These are phyloP conservation scores for Pleurotus djamor DNA, from an alignment of 768 basidiomycete genomes.

Conservation along the genomic window DNA sequence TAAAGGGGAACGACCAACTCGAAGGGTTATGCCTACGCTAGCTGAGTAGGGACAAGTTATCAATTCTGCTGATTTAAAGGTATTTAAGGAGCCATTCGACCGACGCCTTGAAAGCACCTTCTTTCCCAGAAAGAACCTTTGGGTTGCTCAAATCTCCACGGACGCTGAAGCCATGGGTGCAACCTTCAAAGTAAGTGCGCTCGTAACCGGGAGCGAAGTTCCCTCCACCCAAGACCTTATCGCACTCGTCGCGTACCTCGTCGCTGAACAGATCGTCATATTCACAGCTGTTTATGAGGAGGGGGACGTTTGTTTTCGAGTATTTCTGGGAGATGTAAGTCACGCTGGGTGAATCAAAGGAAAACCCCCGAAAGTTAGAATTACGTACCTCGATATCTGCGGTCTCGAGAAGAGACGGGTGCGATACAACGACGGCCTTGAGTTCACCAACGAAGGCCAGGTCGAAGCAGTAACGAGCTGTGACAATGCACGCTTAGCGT, in stretches of 20 bases:
- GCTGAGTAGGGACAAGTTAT: too few relatives aligned
- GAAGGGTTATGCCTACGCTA: too few relatives aligned
- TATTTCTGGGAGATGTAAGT: slow-evolving; percentile 38
- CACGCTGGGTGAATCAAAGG: not conserved
- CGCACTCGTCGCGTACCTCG: slow-evolving; percentile 41
- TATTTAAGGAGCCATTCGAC: slow-evolving; percentile 53
- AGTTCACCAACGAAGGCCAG: slow-evolving; percentile 55
- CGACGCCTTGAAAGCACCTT: slow-evolving; percentile 56
- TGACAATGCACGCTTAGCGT: not conserved
- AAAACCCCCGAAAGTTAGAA: not conserved
- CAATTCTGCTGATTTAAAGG: not conserved
- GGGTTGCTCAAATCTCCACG: slow-evolving; percentile 47
- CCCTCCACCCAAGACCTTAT: slow-evolving; percentile 44
- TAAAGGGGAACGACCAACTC: too few relatives aligned
- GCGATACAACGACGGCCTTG: slow-evolving; percentile 46
- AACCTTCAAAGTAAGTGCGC: slow-evolving; percentile 44
- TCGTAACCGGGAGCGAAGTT: slow-evolving; percentile 49
- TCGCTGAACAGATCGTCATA: slow-evolving; percentile 48
- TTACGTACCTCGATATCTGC: slow-evolving; percentile 58
- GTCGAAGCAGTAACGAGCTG: slow-evolving; percentile 59
- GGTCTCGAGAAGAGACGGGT: slow-evolving; percentile 60
- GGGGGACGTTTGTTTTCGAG: slow-evolving; percentile 43
- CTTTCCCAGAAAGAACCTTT: slow-evolving; percentile 57
- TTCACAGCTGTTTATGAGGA: slow-evolving; percentile 69
- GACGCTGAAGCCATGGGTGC: slow-evolving; percentile 54